These are phyloP conservation scores for Cystobasidium pallidum DNA, from an alignment of 1,284 basidiomycete genomes.

Conservation along the genomic window DNA sequence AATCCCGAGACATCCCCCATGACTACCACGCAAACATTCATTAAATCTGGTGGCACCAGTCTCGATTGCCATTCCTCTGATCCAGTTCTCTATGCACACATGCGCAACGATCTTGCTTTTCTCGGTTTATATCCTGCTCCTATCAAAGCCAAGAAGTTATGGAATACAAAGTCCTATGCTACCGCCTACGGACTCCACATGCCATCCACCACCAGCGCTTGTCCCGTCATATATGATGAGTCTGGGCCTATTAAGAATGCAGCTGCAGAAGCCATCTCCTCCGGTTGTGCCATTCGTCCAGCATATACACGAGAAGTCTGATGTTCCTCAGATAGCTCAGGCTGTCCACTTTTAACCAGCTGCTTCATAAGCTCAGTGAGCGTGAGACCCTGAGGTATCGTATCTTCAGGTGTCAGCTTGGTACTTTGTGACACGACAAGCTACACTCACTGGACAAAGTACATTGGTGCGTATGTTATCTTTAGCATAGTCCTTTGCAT, in stretches of 20 bases:
- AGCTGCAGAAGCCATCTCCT: conserved; percentile 11
- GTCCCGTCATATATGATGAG: conserved; percentile 15
- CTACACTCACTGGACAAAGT: conserved; percentile 15
- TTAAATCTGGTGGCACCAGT: no score
- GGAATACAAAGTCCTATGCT: no score
- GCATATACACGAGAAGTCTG: background rate
- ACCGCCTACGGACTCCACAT: conserved; percentile 2
- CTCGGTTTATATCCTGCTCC: no score
- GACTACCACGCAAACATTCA: no score
- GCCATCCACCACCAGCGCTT: conserved; percentile 10
- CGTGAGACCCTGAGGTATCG: conserved; percentile 3
- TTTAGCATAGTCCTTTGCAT: conserved; percentile 19
- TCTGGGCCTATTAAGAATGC: conserved; percentile 15
- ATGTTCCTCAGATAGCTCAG: conserved; percentile 7
- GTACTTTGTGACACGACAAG: no score
- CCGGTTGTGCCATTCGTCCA: background rate
- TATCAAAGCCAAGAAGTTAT: no score
- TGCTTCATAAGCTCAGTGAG: conserved; percentile 9
- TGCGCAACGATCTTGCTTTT: no score
- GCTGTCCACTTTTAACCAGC: conserved; percentile 4
- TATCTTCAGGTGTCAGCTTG: no score
- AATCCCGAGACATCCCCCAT: no score
- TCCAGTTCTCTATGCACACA: no score
- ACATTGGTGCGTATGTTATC: conserved; percentile 22
- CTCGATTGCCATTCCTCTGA: no score